Conservation (phyloP, 2,329 filamentous ascomycete species). For the Dothideomycetes sp. region DNA sequence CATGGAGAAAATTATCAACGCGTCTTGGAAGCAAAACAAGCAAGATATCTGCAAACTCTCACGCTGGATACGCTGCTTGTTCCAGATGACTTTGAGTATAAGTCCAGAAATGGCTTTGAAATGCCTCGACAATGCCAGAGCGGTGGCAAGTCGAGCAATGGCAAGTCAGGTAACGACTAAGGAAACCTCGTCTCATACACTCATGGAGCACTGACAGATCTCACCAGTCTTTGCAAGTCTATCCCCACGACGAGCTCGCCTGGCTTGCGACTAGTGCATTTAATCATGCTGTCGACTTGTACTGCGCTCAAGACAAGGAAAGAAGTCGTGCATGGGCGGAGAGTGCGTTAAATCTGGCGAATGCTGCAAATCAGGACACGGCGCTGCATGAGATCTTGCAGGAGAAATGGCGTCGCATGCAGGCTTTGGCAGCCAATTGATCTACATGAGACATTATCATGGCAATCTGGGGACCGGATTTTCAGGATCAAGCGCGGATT, state of each 20-base stretch:
- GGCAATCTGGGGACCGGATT: too few species aligned
- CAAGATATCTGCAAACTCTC: conserved; percentile 48
- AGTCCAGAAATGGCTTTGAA: conserved; percentile 25
- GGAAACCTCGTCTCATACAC: background rate
- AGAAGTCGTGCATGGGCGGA: conserved; percentile 51
- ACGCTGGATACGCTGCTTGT: conserved; percentile 54
- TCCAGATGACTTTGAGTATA: conserved; percentile 29
- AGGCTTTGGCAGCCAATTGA: too few species aligned
- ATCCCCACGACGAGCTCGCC: conserved; percentile 58
- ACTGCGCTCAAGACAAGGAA: conserved; percentile 42
- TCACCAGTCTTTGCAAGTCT: conserved; percentile 22
- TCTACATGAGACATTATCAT: too few species aligned
- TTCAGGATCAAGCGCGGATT: too few species aligned
- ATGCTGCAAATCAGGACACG: conserved; percentile 43
- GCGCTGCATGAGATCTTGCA: conserved; percentile 27
- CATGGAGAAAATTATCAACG: conserved; percentile 59
- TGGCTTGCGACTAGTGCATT: conserved; percentile 63
- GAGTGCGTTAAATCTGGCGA: conserved; percentile 51
- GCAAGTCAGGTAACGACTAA: background rate
- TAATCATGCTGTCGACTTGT: conserved; percentile 61
- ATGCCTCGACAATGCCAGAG: conserved; percentile 53
- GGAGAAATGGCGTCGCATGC: conserved; percentile 14
- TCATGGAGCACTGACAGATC: background rate
- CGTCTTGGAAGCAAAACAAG: conserved; percentile 44
- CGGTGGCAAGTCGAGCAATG: conserved; percentile 34